A percentile compares a stretch with the other conserved stretches of the same genome.
Conservation (phyloP, 495 filamentous ascomycete species). For the Xylaria grammica region DNA sequence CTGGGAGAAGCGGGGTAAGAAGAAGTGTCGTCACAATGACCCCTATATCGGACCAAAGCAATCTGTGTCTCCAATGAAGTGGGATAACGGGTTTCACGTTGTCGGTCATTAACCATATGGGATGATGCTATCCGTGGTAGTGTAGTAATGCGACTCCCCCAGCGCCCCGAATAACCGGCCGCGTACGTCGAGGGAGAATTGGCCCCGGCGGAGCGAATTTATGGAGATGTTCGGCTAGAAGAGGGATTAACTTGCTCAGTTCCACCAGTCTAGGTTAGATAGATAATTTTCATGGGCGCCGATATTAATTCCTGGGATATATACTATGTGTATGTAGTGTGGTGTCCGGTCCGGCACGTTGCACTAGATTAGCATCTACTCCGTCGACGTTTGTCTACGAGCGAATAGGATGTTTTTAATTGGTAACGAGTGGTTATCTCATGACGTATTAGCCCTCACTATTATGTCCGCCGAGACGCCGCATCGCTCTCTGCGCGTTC, state of each 20-base stretch:
- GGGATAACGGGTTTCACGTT: not conserved
- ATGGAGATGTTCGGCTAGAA: conserved; percentile 2
- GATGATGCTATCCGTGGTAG: not conserved
- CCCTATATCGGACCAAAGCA: conserved; percentile 12
- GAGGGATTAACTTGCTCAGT: too few relatives aligned
- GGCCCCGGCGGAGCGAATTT: not conserved
- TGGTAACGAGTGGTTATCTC: not conserved
- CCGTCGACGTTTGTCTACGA: too few relatives aligned
- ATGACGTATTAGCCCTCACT: not conserved
- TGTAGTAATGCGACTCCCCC: too few relatives aligned
- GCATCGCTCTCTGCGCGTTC: not conserved
- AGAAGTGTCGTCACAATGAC: conserved; percentile 15
- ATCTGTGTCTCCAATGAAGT: conserved; percentile 2
- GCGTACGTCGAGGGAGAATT: not conserved
- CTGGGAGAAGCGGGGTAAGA: conserved; percentile 11
- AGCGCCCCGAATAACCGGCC: not conserved
- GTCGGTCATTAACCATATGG: not conserved
- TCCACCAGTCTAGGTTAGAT: too few relatives aligned
- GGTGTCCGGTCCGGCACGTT: not conserved
- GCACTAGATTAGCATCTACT: not conserved
- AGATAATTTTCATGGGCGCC: too few relatives aligned
- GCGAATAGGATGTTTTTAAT: not conserved
- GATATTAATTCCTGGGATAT: too few relatives aligned
- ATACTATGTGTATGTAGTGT: too few relatives aligned
- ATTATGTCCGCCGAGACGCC: not conserved